Conservation (phyloP, 176 grass and related monocot genomes). For the Juncus inflexus region DNA sequence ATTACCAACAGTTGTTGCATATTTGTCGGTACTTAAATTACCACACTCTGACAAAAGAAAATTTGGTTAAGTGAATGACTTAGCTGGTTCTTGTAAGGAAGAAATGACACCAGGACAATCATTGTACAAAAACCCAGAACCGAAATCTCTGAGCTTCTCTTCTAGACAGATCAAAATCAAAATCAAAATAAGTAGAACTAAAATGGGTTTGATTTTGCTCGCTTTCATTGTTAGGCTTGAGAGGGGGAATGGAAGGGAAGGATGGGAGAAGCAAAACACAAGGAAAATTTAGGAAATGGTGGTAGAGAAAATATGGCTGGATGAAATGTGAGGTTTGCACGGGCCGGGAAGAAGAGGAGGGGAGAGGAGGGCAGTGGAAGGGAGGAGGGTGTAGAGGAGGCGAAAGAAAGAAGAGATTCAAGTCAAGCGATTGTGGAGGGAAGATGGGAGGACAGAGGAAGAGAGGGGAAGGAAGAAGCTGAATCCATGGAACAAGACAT, state of each 20-base stretch:
- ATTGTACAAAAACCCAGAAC: constrained; percentile 37
- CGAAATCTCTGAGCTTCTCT: constrained; percentile 29
- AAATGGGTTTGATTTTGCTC: constrained; percentile 4
- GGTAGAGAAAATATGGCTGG: constrained; percentile 35
- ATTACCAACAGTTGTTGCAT: not conserved
- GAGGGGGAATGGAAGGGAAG: constrained; percentile 4
- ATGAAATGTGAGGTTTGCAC: constrained; percentile 32
- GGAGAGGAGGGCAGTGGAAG: constrained; percentile 21
- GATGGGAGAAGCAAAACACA: constrained; percentile 12
- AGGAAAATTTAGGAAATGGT: constrained; percentile 39
- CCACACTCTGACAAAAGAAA: constrained; percentile 58
- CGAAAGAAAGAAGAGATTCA: constrained; percentile 45
- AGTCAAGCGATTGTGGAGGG: no score
- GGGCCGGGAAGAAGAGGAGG: constrained; percentile 17
- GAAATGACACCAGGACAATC: constrained; percentile 72
- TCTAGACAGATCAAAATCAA: constrained; percentile 39
- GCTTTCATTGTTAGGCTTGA: not conserved
- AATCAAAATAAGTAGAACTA: constrained; percentile 12
- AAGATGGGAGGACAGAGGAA: constrained; percentile 16
- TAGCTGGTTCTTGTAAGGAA: constrained; percentile 2
- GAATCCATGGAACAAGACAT: constrained; percentile 13
- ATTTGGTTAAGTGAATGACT: constrained; percentile 40
- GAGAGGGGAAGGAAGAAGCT: not conserved
- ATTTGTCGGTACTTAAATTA: constrained; percentile 25
- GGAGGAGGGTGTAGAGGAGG: no score